Evolutionary conservation across 441 rosid species (phyloP).

Genomic region (Adansonia madagascariensis): DNA sequence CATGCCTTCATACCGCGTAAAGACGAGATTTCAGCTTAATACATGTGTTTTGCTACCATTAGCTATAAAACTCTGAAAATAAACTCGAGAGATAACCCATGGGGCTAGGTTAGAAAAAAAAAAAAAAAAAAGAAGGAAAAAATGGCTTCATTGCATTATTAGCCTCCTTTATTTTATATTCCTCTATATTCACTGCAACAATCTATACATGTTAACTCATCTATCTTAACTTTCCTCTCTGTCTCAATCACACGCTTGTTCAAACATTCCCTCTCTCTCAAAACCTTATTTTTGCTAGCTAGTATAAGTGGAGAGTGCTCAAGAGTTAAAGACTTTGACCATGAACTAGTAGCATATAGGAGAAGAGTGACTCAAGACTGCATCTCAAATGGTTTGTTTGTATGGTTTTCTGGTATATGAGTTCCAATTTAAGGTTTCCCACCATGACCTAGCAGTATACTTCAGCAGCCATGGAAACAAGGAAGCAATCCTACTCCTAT

Average conservation of each 20-base stretch:
- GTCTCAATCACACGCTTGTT: neutral
- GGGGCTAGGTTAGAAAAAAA: neutral
- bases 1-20: neutral
- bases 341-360: neutral
- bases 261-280: neutral
- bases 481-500: neutral
- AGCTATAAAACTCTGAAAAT: neutral
- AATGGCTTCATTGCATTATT: neutral
- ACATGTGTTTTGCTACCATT: neutral
- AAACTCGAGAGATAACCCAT: neutral
- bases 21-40: conserved; percentile 1
- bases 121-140: neutral
- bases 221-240: neutral
- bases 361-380: neutral
- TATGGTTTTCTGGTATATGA: neutral
- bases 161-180: neutral
- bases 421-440: neutral
- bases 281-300: neutral
- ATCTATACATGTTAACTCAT: neutral
- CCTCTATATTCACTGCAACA: neutral
- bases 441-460: neutral
- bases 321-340: neutral
- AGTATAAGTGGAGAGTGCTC: neutral
- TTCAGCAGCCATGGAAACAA: conserved; percentile 9
- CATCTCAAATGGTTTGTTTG: neutral